phyloP scores from a whole-genome alignment of 106 monocot genomes.

The Dioscorea alata region DNA sequence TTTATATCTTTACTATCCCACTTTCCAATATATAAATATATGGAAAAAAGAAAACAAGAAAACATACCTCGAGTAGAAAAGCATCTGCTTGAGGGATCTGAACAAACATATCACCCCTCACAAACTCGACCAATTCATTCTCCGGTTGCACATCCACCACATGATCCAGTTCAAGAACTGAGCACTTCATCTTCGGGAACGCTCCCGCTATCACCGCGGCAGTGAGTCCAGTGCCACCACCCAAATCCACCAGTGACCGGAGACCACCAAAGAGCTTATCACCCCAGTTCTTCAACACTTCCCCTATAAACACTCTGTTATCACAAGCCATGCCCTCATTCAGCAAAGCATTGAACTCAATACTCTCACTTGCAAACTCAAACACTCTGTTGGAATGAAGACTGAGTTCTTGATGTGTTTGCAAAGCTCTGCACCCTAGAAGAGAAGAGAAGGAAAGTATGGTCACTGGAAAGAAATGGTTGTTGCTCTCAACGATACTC shows the following conservation, averaged over 20 bases:
- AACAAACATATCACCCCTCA: conserved; percentile 9
- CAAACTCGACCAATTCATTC: neutral
- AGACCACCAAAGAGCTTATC: neutral
- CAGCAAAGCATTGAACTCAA: neutral
- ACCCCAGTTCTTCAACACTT: neutral
- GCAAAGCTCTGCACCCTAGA: no score
- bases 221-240: conserved; percentile 2
- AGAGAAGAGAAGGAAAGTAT: no score
- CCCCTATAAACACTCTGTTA: neutral
- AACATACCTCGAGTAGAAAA: conserved; percentile 2
- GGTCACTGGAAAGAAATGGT: no score
- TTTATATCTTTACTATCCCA: no score
- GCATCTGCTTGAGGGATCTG: conserved; percentile 6
- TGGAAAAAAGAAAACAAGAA: no score
- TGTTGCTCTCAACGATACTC: no score
- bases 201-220: conserved; percentile 4
- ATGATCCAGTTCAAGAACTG: conserved; percentile 9
- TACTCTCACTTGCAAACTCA: neutral
- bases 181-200: conserved; percentile 10
- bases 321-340: conserved; percentile 2
- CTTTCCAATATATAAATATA: no score
- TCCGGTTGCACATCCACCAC: neutral
- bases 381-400: no score
- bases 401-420: no score
- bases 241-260: conserved; percentile 9